Evolutionary conservation across 257 asterid genomes (phyloP).

Genomic region (Capsicum chinense): DNA sequence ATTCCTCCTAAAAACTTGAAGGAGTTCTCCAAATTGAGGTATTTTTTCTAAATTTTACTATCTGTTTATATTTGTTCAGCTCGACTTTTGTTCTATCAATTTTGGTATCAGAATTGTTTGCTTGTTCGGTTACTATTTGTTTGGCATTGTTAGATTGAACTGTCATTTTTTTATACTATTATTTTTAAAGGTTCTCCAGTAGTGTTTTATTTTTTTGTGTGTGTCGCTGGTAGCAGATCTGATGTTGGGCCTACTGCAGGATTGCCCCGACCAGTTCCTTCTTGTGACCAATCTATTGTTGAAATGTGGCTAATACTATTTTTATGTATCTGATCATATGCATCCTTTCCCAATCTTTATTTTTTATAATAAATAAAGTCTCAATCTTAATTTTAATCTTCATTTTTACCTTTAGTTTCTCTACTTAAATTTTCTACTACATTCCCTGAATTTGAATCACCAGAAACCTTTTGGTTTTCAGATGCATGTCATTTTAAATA

Average conservation of each 20-base stretch:
- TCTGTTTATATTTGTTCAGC: not conserved
- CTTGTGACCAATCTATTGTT: constrained; percentile 41
- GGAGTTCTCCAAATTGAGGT: not conserved
- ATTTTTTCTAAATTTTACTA: not conserved
- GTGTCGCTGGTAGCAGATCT: not conserved
- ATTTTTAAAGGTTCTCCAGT: not conserved
- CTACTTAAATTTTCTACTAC: constrained; percentile 5
- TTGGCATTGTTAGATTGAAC: constrained; percentile 7
- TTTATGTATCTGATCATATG: constrained; percentile 4
- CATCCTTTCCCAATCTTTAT: not conserved
- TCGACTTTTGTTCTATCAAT: not conserved
- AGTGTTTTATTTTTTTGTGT: not conserved
- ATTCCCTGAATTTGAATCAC: not conserved
- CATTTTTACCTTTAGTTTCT: not conserved
- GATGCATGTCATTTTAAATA: not conserved
- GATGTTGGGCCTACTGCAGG: constrained; percentile 42
- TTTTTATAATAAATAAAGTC: not conserved
- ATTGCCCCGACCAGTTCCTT: constrained; percentile 44
- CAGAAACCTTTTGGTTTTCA: not conserved
- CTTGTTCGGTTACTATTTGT: not conserved
- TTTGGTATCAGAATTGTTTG: not conserved
- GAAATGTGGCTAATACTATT: constrained; percentile 37
- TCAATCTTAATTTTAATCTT: not conserved
- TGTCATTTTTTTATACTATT: not conserved
- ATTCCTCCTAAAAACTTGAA: constrained; percentile 7